phyloP scores from a whole-genome alignment of 2,329 filamentous ascomycete species.

The Aspergillus aculeatus region DNA sequence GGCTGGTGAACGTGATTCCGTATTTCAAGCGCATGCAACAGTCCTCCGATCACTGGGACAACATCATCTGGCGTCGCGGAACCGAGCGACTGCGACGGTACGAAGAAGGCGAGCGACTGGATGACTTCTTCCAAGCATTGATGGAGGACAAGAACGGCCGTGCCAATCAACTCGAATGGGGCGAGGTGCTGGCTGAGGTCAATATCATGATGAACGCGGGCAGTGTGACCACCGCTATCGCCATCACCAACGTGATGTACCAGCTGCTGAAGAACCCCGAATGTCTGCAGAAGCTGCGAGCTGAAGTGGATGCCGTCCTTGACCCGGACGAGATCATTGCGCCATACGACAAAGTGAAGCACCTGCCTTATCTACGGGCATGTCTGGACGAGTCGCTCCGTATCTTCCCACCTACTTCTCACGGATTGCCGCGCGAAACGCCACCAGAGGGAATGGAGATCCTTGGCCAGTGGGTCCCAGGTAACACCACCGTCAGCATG shows the following conservation, averaged over 20 bases:
- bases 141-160: constrained; percentile 53
- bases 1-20: constrained; percentile 50
- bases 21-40: constrained; percentile 40
- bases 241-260: constrained; percentile 55
- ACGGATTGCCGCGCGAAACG: constrained; percentile 47
- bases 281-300: constrained; percentile 40
- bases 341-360: constrained; percentile 50
- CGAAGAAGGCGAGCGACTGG: constrained; percentile 53
- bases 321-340: constrained; percentile 46
- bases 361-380: constrained; percentile 54
- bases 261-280: constrained; percentile 52
- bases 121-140: constrained; percentile 59
- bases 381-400: constrained; percentile 54
- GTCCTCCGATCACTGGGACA: constrained; percentile 45
- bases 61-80: constrained; percentile 48
- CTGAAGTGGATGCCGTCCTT: constrained; percentile 49
- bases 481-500: constrained; percentile 46
- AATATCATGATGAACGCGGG: constrained; percentile 49
- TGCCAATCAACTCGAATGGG: constrained; percentile 53
- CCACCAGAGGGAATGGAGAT: constrained; percentile 47
- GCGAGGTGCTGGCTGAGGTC: constrained; percentile 59
- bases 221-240: constrained; percentile 53
- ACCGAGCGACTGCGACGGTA: constrained; percentile 32
- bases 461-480: constrained; percentile 47
- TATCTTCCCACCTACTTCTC: constrained; percentile 45